These are phyloP conservation scores for Lyophyllum semitale DNA, from an alignment of 768 basidiomycete genomes.

Conservation along the genomic window DNA sequence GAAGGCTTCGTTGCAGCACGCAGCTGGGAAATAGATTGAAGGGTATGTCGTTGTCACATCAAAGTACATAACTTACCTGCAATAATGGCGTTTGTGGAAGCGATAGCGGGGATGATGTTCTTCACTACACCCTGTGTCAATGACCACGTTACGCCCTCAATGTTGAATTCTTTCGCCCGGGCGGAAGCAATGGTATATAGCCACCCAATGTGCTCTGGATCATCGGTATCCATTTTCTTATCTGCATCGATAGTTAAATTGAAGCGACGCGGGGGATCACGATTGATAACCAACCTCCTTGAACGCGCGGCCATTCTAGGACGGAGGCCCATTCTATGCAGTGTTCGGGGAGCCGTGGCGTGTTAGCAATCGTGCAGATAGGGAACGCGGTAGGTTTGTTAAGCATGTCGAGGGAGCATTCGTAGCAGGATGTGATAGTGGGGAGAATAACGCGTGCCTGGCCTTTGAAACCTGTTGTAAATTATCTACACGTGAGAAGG, in stretches of 20 bases:
- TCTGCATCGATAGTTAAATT: conserved; percentile 45
- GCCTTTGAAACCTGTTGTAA: conserved; percentile 85
- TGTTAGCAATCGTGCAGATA: conserved; percentile 99
- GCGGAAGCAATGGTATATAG: conserved; percentile 76
- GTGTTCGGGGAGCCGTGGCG: conserved; percentile 95
- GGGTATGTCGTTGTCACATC: neutral
- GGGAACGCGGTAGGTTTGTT: conserved; percentile 97
- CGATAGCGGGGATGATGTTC: conserved; percentile 99
- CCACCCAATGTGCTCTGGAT: conserved; percentile 97
- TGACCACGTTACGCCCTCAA: conserved; percentile 98
- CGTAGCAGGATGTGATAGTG: conserved; percentile 94
- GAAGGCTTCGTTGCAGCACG: conserved; percentile 99
- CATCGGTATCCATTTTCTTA: conserved; percentile 95
- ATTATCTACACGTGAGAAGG: conserved; percentile 1
- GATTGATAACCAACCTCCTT: conserved; percentile 60
- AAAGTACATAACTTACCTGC: conserved; percentile 57
- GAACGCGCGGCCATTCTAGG: conserved; percentile 94
- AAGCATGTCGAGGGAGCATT: conserved; percentile 97
- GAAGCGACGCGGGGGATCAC: neutral
- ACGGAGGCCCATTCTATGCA: conserved; percentile 99
- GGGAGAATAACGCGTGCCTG: conserved; percentile 97
- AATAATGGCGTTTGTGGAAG: conserved; percentile 97
- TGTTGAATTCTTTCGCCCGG: conserved; percentile 92
- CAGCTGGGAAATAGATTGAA: conserved; percentile 51
- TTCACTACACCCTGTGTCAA: conserved; percentile 98